Percentiles rank a stretch among this genome's conserved stretches.
Conservation (phyloP, 805 yeast species). For the Candida ficus region DNA sequence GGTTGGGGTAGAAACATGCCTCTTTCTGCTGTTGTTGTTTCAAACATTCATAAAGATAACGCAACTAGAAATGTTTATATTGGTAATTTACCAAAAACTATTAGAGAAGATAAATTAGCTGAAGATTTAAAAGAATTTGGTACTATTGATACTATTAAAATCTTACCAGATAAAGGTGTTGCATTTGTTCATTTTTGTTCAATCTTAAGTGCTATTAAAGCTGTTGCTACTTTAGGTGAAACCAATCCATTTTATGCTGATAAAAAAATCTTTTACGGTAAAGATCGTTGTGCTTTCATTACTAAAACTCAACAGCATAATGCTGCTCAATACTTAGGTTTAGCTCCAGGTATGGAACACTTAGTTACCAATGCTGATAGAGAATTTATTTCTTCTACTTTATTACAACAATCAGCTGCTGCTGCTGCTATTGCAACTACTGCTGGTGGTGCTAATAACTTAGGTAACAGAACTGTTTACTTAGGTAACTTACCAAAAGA, state of each 20-base stretch:
- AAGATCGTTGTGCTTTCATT: constrained; percentile 91
- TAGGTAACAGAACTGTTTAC: constrained; percentile 92
- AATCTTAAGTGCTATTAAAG: constrained; percentile 79
- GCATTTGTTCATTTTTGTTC: constrained; percentile 90
- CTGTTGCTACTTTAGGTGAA: constrained; percentile 69
- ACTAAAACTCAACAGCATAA: constrained; percentile 95
- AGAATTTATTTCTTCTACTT: constrained; percentile 57
- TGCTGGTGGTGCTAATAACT: constrained; percentile 87
- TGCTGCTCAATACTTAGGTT: constrained; percentile 90
- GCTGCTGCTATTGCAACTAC: constrained; percentile 96
- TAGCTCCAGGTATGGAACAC: constrained; percentile 85
- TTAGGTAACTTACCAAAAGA: constrained; percentile 87
- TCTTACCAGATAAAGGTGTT: constrained; percentile 73
- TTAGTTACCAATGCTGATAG: constrained; percentile 64
- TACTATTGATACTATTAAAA: constrained; percentile 76
- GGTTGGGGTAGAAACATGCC: constrained; percentile 91
- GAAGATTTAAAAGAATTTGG: constrained; percentile 73
- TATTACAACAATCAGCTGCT: constrained; percentile 92
- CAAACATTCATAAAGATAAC: constrained; percentile 75
- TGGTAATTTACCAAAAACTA: constrained; percentile 67
- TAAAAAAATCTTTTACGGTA: constrained; percentile 83
- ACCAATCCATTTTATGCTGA: constrained; percentile 62
- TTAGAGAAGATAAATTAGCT: constrained; percentile 60
- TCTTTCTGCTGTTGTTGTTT: constrained; percentile 66
- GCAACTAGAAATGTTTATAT: constrained; percentile 93